A percentile compares a stretch with the other conserved stretches of the same genome.
Evolutionary conservation across 1,139 yeast species (phyloP).

Genomic region (Candida tetrigidarum): DNA sequence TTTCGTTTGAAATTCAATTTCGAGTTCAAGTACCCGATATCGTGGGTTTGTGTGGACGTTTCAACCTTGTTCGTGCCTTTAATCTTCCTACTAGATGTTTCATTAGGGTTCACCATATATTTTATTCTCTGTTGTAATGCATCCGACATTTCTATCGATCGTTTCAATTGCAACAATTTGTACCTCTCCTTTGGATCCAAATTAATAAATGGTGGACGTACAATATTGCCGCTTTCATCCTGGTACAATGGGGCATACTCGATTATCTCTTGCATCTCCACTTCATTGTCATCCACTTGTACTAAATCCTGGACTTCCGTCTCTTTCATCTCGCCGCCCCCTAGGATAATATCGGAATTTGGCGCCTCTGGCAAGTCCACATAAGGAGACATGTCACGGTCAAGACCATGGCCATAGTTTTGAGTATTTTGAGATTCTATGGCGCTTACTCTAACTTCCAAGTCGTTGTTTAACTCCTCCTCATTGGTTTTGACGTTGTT

Average conservation of each 20-base stretch:
- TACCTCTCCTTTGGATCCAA: constrained; percentile 50
- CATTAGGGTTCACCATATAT: constrained; percentile 47
- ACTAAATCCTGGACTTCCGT: constrained; percentile 1
- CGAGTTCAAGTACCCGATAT: constrained; percentile 31
- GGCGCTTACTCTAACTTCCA: constrained; percentile 31
- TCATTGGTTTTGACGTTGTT: constrained; percentile 27
- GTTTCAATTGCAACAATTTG: constrained; percentile 44
- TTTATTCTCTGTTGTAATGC: constrained; percentile 36
- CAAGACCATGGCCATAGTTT: background rate
- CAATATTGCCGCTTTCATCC: constrained; percentile 43
- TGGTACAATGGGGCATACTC: constrained; percentile 39
- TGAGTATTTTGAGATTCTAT: constrained; percentile 4
- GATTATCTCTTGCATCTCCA: constrained; percentile 22
- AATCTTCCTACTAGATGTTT: constrained; percentile 27
- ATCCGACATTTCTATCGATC: constrained; percentile 41
- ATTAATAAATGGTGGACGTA: constrained; percentile 51
- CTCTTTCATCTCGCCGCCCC: background rate
- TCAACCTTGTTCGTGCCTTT: constrained; percentile 33
- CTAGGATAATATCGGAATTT: constrained; percentile 5
- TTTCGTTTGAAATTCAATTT: constrained; percentile 19
- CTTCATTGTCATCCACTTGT: constrained; percentile 3
- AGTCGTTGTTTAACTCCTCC: constrained; percentile 30
- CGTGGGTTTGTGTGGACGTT: constrained; percentile 48
- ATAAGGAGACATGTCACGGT: constrained; percentile 15
- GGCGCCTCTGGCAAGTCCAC: constrained; percentile 6